A percentile compares a stretch with the other conserved stretches of the same genome.
Conservation (phyloP, 2,329 filamentous ascomycete species). For the Epichloe scottii region DNA sequence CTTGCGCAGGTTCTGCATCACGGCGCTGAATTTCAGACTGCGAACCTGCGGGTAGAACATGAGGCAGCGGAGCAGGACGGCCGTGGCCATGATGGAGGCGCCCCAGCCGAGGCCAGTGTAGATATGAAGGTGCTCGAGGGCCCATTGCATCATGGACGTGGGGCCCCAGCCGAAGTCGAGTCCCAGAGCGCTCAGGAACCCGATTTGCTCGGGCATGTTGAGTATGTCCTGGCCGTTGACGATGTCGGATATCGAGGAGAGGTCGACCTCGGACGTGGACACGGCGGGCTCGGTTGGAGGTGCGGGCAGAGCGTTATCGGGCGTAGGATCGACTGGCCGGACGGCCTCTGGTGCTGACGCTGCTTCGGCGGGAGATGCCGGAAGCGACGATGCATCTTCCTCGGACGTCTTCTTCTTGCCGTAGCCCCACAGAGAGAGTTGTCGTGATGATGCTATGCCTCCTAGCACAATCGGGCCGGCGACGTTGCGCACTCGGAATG, state of each 20-base stretch:
- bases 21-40: constrained; percentile 31
- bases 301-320: constrained; percentile 8
- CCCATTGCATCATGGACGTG: constrained; percentile 59
- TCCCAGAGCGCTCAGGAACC: constrained; percentile 71
- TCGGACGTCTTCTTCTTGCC: constrained; percentile 16
- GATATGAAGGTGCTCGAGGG: constrained; percentile 74
- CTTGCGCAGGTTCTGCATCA: constrained; percentile 42
- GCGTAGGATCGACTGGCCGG: constrained; percentile 1
- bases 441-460: constrained; percentile 18
- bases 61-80: constrained; percentile 48
- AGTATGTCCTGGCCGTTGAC: constrained; percentile 33
- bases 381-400: constrained; percentile 1
- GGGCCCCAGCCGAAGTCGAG: constrained; percentile 81
- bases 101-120: constrained; percentile 71
- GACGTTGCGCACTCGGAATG: constrained; percentile 11
- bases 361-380: constrained; percentile 7
- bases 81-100: constrained; percentile 54
- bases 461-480: constrained; percentile 19
- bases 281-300: constrained; percentile 12
- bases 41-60: constrained; percentile 50
- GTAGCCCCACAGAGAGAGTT: constrained; percentile 23
- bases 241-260: constrained; percentile 21
- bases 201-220: constrained; percentile 60
- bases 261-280: constrained; percentile 20
- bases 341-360: constrained; percentile 9